Base-by-base conservation (phyloP, 306 rosid species). In the Nissolia schottii region DNA sequence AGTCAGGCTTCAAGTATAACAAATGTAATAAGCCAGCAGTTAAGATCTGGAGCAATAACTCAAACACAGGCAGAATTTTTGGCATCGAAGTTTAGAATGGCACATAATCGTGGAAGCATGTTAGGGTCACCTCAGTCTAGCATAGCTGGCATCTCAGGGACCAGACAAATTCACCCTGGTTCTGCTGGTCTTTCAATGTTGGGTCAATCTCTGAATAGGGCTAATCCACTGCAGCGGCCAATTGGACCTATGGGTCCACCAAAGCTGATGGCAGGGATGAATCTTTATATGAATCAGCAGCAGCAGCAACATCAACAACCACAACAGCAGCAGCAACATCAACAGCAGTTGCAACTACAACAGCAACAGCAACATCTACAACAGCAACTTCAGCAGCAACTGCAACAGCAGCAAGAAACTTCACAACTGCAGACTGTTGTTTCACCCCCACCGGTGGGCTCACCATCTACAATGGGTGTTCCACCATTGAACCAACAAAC, bases 191-290 rank as follows among this genome's bases (percentile, higher is more conserved):
- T 91, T 53, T 86, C 98, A n/a, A 80, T 87, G 88, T 58, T 95
- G 69, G 82, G 86, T 53, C 96, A 85, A 61, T 29, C 87, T 77
- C 51, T 90, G 73, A 86, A 61, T 81, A 86, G 92, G 54, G 72
- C 80, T 32, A 87, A 64, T 85, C 40, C 87, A 6, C 64, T 89
- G 85, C 99, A 88, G 83, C 95, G 94, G 69, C 71, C 76, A n/a
- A 70, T 87, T 29, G 90, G 85, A 43, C 86, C 84, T 43, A 93
- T 94, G 99, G 97, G 88, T 35, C 99, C 99, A 1, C 99, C 97
- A 0, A 95, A 88, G 84, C 48, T 85, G 75, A 76, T 82, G 91
- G 45, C 82, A 1, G 95, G 91, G 41, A 71, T 88, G 81, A 85
- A 72, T 73, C 63, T 73, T 35, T 91, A 88, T 77, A 84, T 89